A percentile compares a stretch with the other conserved stretches of the same genome.
These are phyloP conservation scores for Neurospora terricola DNA, from an alignment of 495 filamentous ascomycete genomes.

Conservation along the genomic window DNA sequence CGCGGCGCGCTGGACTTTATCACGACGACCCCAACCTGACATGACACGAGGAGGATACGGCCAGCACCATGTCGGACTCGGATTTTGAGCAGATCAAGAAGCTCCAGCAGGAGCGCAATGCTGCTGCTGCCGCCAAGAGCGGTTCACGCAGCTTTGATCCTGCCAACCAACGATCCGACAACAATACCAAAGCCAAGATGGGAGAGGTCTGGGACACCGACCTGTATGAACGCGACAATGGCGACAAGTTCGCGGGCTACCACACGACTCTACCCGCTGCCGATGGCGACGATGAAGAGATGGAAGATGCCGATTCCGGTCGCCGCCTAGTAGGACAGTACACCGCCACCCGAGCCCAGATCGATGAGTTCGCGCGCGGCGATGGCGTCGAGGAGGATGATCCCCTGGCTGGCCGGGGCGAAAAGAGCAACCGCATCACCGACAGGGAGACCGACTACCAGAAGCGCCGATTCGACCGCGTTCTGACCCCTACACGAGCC, in stretches of 20 bases:
- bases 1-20: neutral
- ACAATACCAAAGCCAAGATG: slow-evolving; percentile 86
- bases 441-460: slow-evolving; percentile 97
- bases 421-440: slow-evolving; percentile 80
- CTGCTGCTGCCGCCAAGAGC: slow-evolving; percentile 69
- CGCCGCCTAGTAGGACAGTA: slow-evolving; percentile 90
- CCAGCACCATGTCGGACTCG: slow-evolving; percentile 48
- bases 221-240: slow-evolving; percentile 69
- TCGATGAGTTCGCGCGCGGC: slow-evolving; percentile 87
- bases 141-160: slow-evolving; percentile 81
- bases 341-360: slow-evolving; percentile 80
- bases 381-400: slow-evolving; percentile 86
- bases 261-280: slow-evolving; percentile 75
- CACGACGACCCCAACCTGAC: neutral
- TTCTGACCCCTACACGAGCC: slow-evolving; percentile 76
- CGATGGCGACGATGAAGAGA: slow-evolving; percentile 76
- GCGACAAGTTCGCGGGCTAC: slow-evolving; percentile 84
- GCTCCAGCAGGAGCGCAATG: slow-evolving; percentile 90
- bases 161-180: slow-evolving; percentile 78
- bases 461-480: slow-evolving; percentile 83
- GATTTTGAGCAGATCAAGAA: slow-evolving; percentile 76
- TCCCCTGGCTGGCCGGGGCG: slow-evolving; percentile 66
- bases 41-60: neutral
- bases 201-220: slow-evolving; percentile 91
- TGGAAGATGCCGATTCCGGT: slow-evolving; percentile 62